Evolutionary conservation across 1,284 basidiomycete species (phyloP).

Genomic region (Vanrija pseudolonga): DNA sequence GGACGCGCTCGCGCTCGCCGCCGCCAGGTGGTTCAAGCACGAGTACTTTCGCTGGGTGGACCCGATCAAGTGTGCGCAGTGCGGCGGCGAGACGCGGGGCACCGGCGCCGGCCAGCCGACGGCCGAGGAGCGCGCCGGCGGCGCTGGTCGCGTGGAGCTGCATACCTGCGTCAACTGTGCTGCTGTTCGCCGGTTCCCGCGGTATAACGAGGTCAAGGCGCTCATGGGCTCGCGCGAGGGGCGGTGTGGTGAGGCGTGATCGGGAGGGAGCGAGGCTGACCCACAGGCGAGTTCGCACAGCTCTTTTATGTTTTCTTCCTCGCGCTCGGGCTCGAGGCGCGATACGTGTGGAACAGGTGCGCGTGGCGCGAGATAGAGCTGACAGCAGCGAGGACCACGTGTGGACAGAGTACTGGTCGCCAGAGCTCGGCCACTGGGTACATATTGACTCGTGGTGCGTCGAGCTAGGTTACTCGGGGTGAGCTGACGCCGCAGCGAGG

Average conservation of each 20-base stretch:
- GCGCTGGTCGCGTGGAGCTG: slow-evolving; percentile 44
- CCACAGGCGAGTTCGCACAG: slow-evolving; percentile 49
- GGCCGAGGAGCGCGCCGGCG: slow-evolving; percentile 38
- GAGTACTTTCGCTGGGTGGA: slow-evolving; percentile 52
- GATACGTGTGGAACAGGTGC: slow-evolving; percentile 49
- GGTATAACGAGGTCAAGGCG: slow-evolving; percentile 44
- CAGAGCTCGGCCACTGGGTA: slow-evolving; percentile 47
- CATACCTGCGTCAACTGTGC: no score
- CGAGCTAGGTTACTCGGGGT: slow-evolving; percentile 1
- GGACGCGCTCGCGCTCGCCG: slow-evolving; percentile 43
- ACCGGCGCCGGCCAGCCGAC: slow-evolving; percentile 20
- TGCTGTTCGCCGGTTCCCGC: slow-evolving; percentile 48
- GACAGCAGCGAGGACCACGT: slow-evolving; percentile 52
- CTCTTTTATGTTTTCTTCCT: slow-evolving; percentile 52
- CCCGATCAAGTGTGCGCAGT: slow-evolving; percentile 49
- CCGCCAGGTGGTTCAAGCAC: slow-evolving; percentile 52
- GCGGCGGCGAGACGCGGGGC: slow-evolving; percentile 35
- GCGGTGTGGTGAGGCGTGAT: slow-evolving; percentile 47
- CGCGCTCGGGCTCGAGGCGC: slow-evolving; percentile 46
- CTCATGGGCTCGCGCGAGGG: slow-evolving; percentile 47
- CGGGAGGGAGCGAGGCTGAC: background rate
- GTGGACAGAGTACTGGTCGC: slow-evolving; percentile 52
- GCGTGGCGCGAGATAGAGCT: background rate
- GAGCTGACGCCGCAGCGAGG: slow-evolving; percentile 37
- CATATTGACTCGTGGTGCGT: slow-evolving; percentile 51